These are phyloP conservation scores for Candolleomyces aberdarensis DNA, from an alignment of 768 basidiomycete species.

Conservation along the genomic window DNA sequence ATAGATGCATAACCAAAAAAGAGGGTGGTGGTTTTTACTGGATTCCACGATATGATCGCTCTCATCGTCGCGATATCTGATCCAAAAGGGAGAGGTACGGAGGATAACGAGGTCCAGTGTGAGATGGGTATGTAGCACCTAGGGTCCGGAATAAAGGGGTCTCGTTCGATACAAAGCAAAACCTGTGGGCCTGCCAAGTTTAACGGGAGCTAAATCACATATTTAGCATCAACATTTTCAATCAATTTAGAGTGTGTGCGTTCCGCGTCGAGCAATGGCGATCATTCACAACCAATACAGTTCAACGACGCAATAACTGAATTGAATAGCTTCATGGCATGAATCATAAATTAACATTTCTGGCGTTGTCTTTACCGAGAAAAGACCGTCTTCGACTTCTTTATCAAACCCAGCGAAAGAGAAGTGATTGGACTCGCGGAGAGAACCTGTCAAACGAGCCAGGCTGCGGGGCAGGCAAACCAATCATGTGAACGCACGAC, in stretches of 20 bases:
- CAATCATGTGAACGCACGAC: neutral
- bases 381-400: conserved; percentile 1
- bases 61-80: neutral
- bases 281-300: conserved; percentile 3
- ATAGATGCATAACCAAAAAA: neutral
- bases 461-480: neutral
- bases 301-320: neutral
- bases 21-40: neutral
- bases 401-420: neutral
- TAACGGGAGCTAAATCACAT: neutral
- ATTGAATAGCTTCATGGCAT: neutral
- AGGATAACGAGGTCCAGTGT: neutral
- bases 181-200: neutral
- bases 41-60: neutral
- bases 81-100: neutral
- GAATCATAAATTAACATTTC: neutral
- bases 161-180: neutral
- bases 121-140: neutral
- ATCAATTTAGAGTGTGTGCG: neutral
- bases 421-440: too few relatives aligned
- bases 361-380: conserved; percentile 4
- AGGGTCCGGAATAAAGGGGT: neutral
- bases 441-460: neutral
- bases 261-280: neutral
- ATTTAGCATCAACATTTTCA: neutral